These are phyloP conservation scores for Neolentinus lepideus DNA, from an alignment of 1,284 basidiomycete species.

Conservation along the genomic window DNA sequence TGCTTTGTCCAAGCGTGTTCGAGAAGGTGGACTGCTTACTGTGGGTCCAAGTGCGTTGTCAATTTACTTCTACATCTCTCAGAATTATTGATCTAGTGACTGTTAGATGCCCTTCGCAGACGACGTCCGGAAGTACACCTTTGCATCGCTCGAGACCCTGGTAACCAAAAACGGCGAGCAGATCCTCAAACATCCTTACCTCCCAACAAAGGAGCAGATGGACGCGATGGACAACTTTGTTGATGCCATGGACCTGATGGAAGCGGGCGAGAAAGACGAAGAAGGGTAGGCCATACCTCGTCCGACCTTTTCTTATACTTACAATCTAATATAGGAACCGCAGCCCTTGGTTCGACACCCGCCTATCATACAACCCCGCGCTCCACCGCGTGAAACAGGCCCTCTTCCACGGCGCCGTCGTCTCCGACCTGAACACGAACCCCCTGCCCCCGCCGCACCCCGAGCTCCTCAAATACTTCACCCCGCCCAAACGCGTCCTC, in stretches of 20 bases:
- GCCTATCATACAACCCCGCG: slow-evolving; percentile 80
- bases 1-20: slow-evolving; percentile 57
- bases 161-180: slow-evolving; percentile 72
- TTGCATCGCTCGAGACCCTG: slow-evolving; percentile 75
- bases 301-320: background rate
- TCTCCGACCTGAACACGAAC: slow-evolving; percentile 62
- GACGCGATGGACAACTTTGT: slow-evolving; percentile 84
- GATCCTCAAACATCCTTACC: slow-evolving; percentile 69
- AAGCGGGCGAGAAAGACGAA: slow-evolving; percentile 62
- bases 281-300: slow-evolving; percentile 43
- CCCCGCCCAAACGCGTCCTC: slow-evolving; percentile 64
- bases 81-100: background rate
- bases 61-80: background rate
- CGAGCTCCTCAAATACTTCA: slow-evolving; percentile 77
- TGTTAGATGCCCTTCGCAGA: slow-evolving; percentile 89
- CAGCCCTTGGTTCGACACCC: slow-evolving; percentile 71
- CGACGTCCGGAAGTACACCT: slow-evolving; percentile 83
- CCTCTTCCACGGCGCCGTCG: slow-evolving; percentile 80
- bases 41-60: slow-evolving; percentile 63
- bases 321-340: slow-evolving; percentile 35
- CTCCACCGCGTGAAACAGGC: slow-evolving; percentile 91
- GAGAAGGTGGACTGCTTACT: slow-evolving; percentile 72
- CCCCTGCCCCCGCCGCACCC: slow-evolving; percentile 83
- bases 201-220: slow-evolving; percentile 78
- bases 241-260: slow-evolving; percentile 81